phyloP scores from a whole-genome alignment of 1,139 yeast species.

The Debaryomyces sp. region DNA sequence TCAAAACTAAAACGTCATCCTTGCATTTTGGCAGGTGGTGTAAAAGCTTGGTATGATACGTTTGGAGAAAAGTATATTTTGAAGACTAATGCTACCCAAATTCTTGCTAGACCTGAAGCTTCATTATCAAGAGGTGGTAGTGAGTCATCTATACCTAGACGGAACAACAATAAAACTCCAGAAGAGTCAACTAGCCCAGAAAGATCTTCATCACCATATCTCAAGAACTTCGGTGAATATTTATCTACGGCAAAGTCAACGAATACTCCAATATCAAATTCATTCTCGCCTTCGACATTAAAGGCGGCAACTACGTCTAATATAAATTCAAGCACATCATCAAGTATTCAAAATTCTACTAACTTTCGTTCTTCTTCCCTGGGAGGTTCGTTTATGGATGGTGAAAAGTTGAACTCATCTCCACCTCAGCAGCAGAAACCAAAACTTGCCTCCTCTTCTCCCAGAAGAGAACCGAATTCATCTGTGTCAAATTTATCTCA shows the following conservation, averaged over 20 bases:
- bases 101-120: conserved; percentile 27
- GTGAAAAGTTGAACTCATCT: conserved; percentile 1
- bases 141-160: conserved; percentile 14
- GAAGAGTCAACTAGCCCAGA: conserved; percentile 7
- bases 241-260: conserved; percentile 36
- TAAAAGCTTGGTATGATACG: conserved; percentile 37
- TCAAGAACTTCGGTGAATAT: conserved; percentile 44
- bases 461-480: conserved; percentile 6
- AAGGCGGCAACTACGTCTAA: background rate
- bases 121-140: conserved; percentile 21
- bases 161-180: conserved; percentile 13
- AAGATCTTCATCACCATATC: conserved; percentile 27
- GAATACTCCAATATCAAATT: conserved; percentile 22
- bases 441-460: conserved; percentile 1
- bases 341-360: background rate
- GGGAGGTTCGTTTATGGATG: background rate
- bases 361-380: background rate
- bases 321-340: background rate
- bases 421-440: conserved; percentile 18
- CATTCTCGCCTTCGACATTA: conserved; percentile 8
- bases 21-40: conserved; percentile 44
- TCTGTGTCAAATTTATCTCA: background rate
- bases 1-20: conserved; percentile 39
- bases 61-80: conserved; percentile 35
- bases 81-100: conserved; percentile 17